Evolutionary conservation across 352 stramenopile genomes (phyloP).

Genomic region (Globisporangium mamillatum): DNA sequence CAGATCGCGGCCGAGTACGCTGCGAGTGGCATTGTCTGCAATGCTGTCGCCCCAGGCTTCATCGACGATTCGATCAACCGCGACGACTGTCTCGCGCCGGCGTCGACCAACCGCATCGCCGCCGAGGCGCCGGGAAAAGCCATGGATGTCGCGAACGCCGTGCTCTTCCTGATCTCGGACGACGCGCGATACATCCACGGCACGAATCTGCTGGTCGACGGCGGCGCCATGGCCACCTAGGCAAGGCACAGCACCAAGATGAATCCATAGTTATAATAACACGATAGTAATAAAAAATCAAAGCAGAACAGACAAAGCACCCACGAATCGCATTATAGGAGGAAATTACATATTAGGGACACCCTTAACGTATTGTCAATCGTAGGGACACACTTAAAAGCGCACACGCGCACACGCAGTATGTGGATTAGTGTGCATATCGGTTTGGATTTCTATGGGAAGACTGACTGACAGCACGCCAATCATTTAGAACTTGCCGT

Average conservation of each 20-base stretch:
- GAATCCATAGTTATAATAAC: neutral
- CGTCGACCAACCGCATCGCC: slow-evolving; percentile 44
- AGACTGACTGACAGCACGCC: neutral
- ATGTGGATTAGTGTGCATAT: neutral
- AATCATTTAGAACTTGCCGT: slow-evolving; percentile 53
- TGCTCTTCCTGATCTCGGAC: slow-evolving; percentile 66
- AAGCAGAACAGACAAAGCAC: neutral
- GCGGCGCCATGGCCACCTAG: slow-evolving; percentile 52
- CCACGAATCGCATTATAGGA: neutral
- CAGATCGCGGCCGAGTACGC: slow-evolving; percentile 66
- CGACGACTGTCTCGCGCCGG: slow-evolving; percentile 51
- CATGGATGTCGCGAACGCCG: slow-evolving; percentile 62
- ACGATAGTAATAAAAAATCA: neutral
- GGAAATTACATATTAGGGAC: slow-evolving; percentile 4
- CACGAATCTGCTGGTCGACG: slow-evolving; percentile 60
- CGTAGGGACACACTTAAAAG: neutral
- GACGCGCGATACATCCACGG: slow-evolving; percentile 64
- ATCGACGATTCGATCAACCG: slow-evolving; percentile 65
- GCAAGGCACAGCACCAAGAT: neutral
- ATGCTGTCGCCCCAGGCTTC: slow-evolving; percentile 52
- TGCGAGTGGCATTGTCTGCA: slow-evolving; percentile 56
- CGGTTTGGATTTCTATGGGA: slow-evolving; percentile 1
- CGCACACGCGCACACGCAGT: neutral
- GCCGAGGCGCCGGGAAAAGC: slow-evolving; percentile 53
- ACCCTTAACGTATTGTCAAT: too few relatives aligned